Base-by-base conservation (phyloP, 1,139 yeast genomes). In the Zhuliangozyma blackwelliae region DNA sequence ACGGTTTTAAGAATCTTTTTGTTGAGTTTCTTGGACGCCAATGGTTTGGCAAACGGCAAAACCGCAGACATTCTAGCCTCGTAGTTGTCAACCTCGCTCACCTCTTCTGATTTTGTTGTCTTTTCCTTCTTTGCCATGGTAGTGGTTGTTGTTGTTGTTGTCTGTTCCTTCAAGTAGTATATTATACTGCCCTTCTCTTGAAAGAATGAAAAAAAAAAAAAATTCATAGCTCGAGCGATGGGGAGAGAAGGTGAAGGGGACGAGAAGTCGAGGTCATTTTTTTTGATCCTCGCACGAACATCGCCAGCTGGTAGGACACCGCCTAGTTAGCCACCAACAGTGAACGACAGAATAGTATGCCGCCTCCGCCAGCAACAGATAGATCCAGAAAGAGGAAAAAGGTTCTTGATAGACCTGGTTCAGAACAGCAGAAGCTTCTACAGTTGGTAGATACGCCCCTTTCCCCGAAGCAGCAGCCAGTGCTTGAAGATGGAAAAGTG, bases 1-100 rank as follows among this genome's bases (percentile, higher is more conserved):
- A 94, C 95, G 32, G 96, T 87, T 70, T 94, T 94, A 56, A 94
- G 77, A 27, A 92, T 82, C 67, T 92, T 92, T 69, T 94, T 94
- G 75, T 92, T 94, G 61, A 90, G 71, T 65, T 94, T 94, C 72
- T 94, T 94, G 35, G 96, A 82, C 13, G 98, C 99, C 55, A 94
- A 75, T 44, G 99, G 99, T 56, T 82, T 72, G 39, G 98, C 97
- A 63, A 94, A 92, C 42, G 96, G 84, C 54, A 92, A 74, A 40
- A 86, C 79, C 20, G 97, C 97, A 33, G 96, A 82, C 69, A 92
- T 68, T 65, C 97, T 80, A 57, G 76, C 75, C 49, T 92, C 98
- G 67, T 92, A 92, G 78, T 90, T 88, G 61, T 89, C 97, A 4
- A 16, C 16, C 52, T 74, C 81, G 40, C 67, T 72, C 25, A 33